Evolutionary conservation across 352 stramenopile genomes (phyloP).

Genomic region (Elongisporangium prolatum): DNA sequence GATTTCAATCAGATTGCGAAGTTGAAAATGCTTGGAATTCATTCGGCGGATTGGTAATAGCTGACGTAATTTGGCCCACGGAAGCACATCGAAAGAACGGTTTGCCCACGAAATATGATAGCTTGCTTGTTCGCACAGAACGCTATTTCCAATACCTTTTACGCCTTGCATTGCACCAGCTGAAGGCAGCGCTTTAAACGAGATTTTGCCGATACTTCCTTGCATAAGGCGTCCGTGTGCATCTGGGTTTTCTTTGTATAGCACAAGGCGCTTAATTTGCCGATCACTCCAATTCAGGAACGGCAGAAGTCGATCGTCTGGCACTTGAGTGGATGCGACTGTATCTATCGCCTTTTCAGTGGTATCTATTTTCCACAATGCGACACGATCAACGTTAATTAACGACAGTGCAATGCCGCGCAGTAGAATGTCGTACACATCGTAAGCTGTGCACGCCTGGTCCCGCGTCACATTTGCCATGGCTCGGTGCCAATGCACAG

Average conservation of each 20-base stretch:
- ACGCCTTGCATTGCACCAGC: background rate
- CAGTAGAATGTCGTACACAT: constrained; percentile 52
- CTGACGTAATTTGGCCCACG: constrained; percentile 48
- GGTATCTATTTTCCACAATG: constrained; percentile 46
- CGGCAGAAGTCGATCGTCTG: constrained; percentile 47
- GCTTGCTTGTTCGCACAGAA: constrained; percentile 29
- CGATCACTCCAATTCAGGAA: constrained; percentile 56
- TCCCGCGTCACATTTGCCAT: constrained; percentile 40
- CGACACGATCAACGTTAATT: constrained; percentile 31
- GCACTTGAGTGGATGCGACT: constrained; percentile 49
- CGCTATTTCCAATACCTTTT: background rate
- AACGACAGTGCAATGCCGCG: constrained; percentile 40
- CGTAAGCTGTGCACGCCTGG: constrained; percentile 27
- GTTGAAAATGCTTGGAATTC: constrained; percentile 67
- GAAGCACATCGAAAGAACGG: constrained; percentile 31
- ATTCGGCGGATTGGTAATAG: constrained; percentile 57
- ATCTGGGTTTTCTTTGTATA: constrained; percentile 43
- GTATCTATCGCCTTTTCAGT: constrained; percentile 32
- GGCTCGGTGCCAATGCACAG: constrained; percentile 48
- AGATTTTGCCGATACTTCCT: constrained; percentile 21
- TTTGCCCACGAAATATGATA: constrained; percentile 61
- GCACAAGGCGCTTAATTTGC: constrained; percentile 51
- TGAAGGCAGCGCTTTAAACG: constrained; percentile 5
- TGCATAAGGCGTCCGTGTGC: constrained; percentile 19
- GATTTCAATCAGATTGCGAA: constrained; percentile 18